Evolutionary conservation across 345 rosid species (phyloP).

Genomic region (Linum tenue): DNA sequence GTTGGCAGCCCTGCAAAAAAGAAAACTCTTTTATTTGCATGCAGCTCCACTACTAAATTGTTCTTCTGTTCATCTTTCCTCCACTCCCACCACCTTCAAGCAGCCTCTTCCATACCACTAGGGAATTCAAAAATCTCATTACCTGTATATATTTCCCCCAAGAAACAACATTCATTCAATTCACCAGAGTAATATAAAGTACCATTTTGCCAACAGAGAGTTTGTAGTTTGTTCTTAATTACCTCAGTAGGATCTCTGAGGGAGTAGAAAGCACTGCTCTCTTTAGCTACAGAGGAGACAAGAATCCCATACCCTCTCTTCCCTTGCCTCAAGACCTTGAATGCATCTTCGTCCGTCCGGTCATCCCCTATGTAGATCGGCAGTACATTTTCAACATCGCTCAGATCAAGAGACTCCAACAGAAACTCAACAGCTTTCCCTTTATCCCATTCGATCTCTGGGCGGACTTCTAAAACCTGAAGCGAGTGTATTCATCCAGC

Average conservation of each 20-base stretch:
- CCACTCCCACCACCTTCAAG: background rate
- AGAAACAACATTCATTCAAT: background rate
- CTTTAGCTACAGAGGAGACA: slow-evolving; percentile 74
- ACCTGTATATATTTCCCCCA: slow-evolving; percentile 44
- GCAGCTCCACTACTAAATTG: background rate
- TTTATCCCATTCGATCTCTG: slow-evolving; percentile 84
- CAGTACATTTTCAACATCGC: slow-evolving; percentile 53
- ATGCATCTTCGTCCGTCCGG: slow-evolving; percentile 46
- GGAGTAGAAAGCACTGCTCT: slow-evolving; percentile 66
- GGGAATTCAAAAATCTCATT: slow-evolving; percentile 60
- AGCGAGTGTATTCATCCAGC: background rate
- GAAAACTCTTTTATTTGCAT: no score
- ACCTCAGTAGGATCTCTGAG: slow-evolving; percentile 80
- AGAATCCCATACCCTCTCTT: slow-evolving; percentile 71
- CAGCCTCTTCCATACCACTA: slow-evolving; percentile 55
- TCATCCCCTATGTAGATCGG: slow-evolving; percentile 91
- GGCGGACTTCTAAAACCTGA: slow-evolving; percentile 98
- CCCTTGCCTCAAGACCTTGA: slow-evolving; percentile 61
- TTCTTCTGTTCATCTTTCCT: background rate
- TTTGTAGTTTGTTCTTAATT: background rate
- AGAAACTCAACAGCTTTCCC: slow-evolving; percentile 94
- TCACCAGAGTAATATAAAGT: background rate
- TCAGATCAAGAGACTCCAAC: slow-evolving; percentile 82
- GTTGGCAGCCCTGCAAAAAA: background rate
- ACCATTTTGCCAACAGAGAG: background rate